Percentiles rank a stretch among this genome's conserved stretches.
phyloP scores from a whole-genome alignment of 495 filamentous ascomycete species.

The Podospora australis region DNA sequence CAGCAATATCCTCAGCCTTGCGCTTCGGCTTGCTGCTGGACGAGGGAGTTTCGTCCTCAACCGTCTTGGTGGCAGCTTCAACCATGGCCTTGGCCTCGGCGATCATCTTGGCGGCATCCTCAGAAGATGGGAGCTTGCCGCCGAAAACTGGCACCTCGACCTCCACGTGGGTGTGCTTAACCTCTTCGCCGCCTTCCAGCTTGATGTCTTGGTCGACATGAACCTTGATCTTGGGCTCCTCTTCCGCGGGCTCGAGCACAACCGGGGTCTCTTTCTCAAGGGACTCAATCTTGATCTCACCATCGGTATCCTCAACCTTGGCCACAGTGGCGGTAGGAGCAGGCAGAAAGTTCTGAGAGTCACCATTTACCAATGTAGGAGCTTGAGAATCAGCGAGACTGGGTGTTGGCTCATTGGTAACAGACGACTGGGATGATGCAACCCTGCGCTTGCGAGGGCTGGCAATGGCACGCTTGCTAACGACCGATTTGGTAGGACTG shows the following conservation, averaged over 20 bases:
- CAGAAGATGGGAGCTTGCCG: constrained; percentile 59
- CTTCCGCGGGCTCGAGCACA: constrained; percentile 41
- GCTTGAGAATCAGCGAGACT: constrained; percentile 28
- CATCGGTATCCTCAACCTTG: constrained; percentile 29
- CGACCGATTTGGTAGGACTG: constrained; percentile 46
- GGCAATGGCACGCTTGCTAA: constrained; percentile 40
- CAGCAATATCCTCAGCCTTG: constrained; percentile 68
- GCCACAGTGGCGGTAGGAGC: constrained; percentile 17
- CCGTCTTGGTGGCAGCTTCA: constrained; percentile 60
- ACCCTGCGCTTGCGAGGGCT: constrained; percentile 67
- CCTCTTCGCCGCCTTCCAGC: constrained; percentile 57
- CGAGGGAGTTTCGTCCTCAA: constrained; percentile 30
- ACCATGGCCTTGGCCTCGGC: constrained; percentile 87
- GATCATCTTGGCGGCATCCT: constrained; percentile 73
- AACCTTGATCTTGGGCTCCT: constrained; percentile 58
- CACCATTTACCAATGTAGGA: constrained; percentile 31
- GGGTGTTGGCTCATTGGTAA: constrained; percentile 24
- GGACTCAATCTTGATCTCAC: constrained; percentile 33
- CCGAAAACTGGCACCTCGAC: constrained; percentile 60
- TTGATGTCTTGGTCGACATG: constrained; percentile 62
- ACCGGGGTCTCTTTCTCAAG: constrained; percentile 36
- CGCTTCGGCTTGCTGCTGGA: constrained; percentile 60
- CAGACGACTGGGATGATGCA: constrained; percentile 39
- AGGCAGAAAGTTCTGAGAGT: constrained; percentile 18
- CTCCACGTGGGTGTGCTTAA: constrained; percentile 68